Conservation (phyloP, 148 eudicot species). For the Silene uniflora region DNA sequence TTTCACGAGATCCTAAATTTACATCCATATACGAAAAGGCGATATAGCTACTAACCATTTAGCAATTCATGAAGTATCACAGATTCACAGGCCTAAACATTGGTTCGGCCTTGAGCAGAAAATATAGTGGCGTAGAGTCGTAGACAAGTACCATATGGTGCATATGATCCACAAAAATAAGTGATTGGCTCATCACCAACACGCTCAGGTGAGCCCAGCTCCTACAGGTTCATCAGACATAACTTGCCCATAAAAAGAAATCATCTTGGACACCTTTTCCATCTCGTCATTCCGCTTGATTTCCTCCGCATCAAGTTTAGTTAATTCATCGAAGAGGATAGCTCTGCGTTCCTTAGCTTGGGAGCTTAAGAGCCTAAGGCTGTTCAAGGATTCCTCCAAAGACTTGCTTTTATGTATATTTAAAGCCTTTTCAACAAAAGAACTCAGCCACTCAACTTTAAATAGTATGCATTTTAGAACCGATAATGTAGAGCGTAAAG, state of each 20-base stretch:
- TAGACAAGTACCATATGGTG: no score
- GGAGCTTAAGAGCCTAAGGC: not conserved
- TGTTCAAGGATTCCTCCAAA: not conserved
- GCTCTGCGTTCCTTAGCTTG: constrained; percentile 5
- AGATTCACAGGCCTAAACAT: no score
- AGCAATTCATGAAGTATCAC: no score
- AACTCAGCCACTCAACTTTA: constrained; percentile 10
- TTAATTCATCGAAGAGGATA: not conserved
- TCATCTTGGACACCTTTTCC: not conserved
- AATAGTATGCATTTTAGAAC: not conserved
- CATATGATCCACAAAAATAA: no score
- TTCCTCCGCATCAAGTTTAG: not conserved
- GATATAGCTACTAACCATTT: no score
- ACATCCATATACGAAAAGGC: no score
- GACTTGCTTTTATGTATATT: constrained; percentile 2
- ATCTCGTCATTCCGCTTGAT: not conserved
- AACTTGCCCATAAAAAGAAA: not conserved
- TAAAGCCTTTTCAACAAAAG: constrained; percentile 11
- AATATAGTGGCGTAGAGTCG: no score
- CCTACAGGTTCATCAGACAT: constrained; percentile 6
- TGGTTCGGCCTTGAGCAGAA: no score
- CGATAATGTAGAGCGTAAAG: not conserved
- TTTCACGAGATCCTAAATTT: no score
- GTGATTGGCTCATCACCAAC: no score
- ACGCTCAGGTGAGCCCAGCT: not conserved